Conservation (phyloP, 164 flowering plant species). For the Vitis riparia region DNA sequence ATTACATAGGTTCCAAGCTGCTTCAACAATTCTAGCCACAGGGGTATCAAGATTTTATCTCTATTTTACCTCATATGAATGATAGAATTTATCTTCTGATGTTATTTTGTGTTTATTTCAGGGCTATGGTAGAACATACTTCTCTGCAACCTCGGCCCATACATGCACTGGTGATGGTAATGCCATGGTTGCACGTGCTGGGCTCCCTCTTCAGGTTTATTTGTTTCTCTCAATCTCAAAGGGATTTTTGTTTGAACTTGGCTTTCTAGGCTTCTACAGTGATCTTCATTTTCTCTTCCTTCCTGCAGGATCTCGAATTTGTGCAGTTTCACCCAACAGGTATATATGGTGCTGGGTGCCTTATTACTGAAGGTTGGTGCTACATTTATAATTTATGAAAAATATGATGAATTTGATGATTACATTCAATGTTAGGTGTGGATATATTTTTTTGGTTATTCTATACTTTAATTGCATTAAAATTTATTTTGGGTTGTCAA, state of each 20-base stretch:
- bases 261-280: background rate
- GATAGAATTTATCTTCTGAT: no score
- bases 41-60: slow-evolving; percentile 53
- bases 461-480: background rate
- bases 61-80: background rate
- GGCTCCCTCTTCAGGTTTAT: slow-evolving; percentile 84
- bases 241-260: background rate
- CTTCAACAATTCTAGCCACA: slow-evolving; percentile 91
- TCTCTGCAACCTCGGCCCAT: slow-evolving; percentile 99
- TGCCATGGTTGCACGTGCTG: slow-evolving; percentile 99
- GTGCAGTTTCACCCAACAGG: slow-evolving; percentile 98
- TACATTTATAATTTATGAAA: background rate
- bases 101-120: slow-evolving; percentile 23
- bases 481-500: background rate
- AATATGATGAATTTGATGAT: background rate
- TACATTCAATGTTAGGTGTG: no score
- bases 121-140: slow-evolving; percentile 98
- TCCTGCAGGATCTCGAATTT: slow-evolving; percentile 89
- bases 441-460: background rate
- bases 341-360: slow-evolving; percentile 98
- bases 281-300: slow-evolving; percentile 1
- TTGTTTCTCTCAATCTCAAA: slow-evolving; percentile 2
- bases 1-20: slow-evolving; percentile 83
- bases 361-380: slow-evolving; percentile 86
- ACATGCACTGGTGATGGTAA: slow-evolving; percentile 99